Base-by-base conservation (phyloP, 352 stramenopile genomes). In the Blastocystis sp. region DNA sequence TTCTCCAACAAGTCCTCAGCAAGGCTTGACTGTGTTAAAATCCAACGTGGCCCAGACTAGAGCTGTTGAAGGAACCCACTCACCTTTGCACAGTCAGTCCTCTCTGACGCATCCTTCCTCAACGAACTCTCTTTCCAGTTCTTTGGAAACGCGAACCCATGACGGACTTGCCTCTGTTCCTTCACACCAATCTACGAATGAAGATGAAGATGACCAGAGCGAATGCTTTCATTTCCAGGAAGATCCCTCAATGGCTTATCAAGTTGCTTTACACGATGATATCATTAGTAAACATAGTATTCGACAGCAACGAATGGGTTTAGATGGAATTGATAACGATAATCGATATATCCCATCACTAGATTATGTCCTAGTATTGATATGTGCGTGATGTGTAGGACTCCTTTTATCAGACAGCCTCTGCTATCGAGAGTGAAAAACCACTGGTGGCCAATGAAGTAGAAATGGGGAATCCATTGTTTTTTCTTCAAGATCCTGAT, bases 241-340 rank as follows among this genome's bases (percentile, higher is more conserved):
- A 18, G 73, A 85, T 24, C 73, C 73, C 7, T 85, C 53, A 8
- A 85, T 85, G 73, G 73, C 53, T 53, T 68, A 85, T n/a, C 73
- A 85, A 66, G 73, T 85, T 6, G 55, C 53, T 65, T 26, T 85
- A 2, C 73, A 85, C 56, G 73, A 85, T 45, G 53, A 85, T 45
- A 85, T 85, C 30, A 85, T 85, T 45, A 68, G 47, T 26, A 85
- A 85, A 45, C 73, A 85, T 43, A 66, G 43, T 24, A 85, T 85
- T 68, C 73, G 73, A 13, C 73, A 85, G 41, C 73, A 85, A n/a
- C 73, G 73, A 11, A 85, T 85, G 50, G 73, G 73, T 30, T 69
- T 85, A n/a, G 73, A 85, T 65, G 73, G 73, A 9, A 85, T 85
- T 43, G 53, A 85, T 45, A 85, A 85, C 34, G 73, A 85, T 55